Percentiles rank a stretch among this genome's conserved stretches.
These are phyloP conservation scores for Canavalia gladiata DNA, from an alignment of 306 rosid species.

Conservation along the genomic window DNA sequence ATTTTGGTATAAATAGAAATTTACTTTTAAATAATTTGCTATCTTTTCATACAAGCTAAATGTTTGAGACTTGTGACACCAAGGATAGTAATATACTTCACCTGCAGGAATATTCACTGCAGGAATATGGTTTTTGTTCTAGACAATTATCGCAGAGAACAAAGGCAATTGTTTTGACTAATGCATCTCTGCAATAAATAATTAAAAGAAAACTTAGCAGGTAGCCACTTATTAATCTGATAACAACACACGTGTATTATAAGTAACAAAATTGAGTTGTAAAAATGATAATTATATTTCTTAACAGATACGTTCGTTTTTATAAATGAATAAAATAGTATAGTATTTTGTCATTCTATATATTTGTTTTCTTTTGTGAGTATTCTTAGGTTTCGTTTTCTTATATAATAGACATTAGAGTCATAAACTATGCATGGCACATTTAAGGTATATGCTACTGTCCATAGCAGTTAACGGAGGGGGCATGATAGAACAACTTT, in stretches of 20 bases:
- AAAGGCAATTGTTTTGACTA: not conserved
- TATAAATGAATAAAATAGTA: not conserved
- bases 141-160: not conserved
- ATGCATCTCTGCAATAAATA: slow-evolving; percentile 20
- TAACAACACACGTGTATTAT: not conserved
- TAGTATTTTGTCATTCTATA: not conserved
- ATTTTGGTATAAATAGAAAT: not conserved
- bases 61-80: slow-evolving; percentile 15
- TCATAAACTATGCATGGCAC: slow-evolving; percentile 3
- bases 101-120: slow-evolving; percentile 16
- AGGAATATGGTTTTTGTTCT: slow-evolving; percentile 19
- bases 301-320: not conserved
- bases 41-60: not conserved
- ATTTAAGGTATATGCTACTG: slow-evolving; percentile 23
- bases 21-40: not conserved
- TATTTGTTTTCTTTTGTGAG: not conserved
- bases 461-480: not conserved
- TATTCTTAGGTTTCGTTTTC: not conserved
- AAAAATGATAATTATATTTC: not conserved
- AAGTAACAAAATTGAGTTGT: not conserved
- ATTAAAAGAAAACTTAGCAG: not conserved
- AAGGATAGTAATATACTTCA: slow-evolving; percentile 26
- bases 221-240: not conserved
- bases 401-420: not conserved
- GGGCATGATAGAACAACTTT: not conserved